These are phyloP conservation scores for Conoideocrella luteorostrata DNA, from an alignment of 2,329 filamentous ascomycete species.

Conservation along the genomic window DNA sequence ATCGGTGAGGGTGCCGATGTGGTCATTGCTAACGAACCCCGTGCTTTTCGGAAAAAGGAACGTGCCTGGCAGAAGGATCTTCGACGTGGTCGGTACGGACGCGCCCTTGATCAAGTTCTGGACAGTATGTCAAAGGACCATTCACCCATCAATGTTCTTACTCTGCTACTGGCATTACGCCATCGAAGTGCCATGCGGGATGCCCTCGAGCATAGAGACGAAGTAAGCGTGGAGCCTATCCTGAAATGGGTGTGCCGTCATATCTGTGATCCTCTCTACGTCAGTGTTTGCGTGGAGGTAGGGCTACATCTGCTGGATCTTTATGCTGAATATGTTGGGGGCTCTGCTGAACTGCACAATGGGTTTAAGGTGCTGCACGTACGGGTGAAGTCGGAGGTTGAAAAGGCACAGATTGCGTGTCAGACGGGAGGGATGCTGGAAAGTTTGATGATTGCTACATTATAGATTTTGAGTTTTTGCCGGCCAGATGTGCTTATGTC, in stretches of 20 bases:
- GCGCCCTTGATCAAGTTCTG: slow-evolving; percentile 75
- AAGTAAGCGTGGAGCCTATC: slow-evolving; percentile 73
- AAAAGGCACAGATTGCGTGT: slow-evolving; percentile 75
- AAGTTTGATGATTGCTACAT: slow-evolving; percentile 40
- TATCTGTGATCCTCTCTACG: slow-evolving; percentile 76
- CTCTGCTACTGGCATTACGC: slow-evolving; percentile 73
- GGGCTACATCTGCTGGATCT: slow-evolving; percentile 78
- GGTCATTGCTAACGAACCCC: slow-evolving; percentile 69
- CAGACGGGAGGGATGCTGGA: slow-evolving; percentile 86
- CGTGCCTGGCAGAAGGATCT: slow-evolving; percentile 76
- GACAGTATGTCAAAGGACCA: slow-evolving; percentile 44
- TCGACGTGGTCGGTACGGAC: slow-evolving; percentile 68
- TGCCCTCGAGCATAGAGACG: slow-evolving; percentile 74
- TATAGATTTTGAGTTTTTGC: not conserved
- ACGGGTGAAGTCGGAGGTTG: slow-evolving; percentile 69
- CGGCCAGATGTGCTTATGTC: too few species aligned
- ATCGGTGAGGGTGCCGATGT: slow-evolving; percentile 82
- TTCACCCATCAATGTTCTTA: slow-evolving; percentile 59
- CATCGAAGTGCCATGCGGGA: slow-evolving; percentile 80
- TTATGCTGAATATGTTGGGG: slow-evolving; percentile 73
- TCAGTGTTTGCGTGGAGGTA: slow-evolving; percentile 75
- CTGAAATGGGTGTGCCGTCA: slow-evolving; percentile 76
- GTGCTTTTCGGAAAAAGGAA: slow-evolving; percentile 48
- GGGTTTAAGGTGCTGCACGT: slow-evolving; percentile 63
- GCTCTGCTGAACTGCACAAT: slow-evolving; percentile 64